Base-by-base conservation (phyloP, 768 basidiomycete genomes). In the Coprinellus micaceus region DNA sequence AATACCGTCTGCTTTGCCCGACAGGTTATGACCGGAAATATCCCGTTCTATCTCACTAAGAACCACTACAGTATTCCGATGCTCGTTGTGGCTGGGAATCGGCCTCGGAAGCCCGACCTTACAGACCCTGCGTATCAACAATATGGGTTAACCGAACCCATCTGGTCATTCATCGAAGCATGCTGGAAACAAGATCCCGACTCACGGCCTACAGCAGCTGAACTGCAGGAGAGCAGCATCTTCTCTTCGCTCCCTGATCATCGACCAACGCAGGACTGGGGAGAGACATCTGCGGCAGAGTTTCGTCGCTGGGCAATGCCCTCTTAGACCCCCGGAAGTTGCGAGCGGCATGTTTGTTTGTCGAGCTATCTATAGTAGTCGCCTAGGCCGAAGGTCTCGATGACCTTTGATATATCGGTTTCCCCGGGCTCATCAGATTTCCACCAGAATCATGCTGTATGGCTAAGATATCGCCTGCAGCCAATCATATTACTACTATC, bases 11-110 rank as follows among this genome's bases (percentile, higher is more conserved):
- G 41, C 29, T 3, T 29, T 29, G 12, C 33, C 33, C 3, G 3
- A 11, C 10, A 61, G 46, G 51, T 59, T 37, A 37, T 61, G 45
- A 61, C 60, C 1, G 64, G 60, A 15, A 56, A 57, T 9, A 48
- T 65, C 11, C 67, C 67, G 3, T 68, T 66, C 52, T 54, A 54
- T 40, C 60, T 67, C 36, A 43, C 54, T 10, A 50, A 47, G n/a
- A 60, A 21, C 10, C 12, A 22, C 13, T 17, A 24, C 25, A 6
- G 7, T 22, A 22, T 47, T 17, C n/a, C 25, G 13, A 26, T 26
- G 4, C 12, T 6, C 9, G 24, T 47, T 22, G 7, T 22, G 17
- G 25, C 12, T 10, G 45, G 45, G 9, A 26, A 4, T 11, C 45
- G 17, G 9, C 45, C 45, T 3, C 4, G 10, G 25, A 47, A 47